Base-by-base conservation (phyloP, 2,329 filamentous ascomycete species). In the Amesomyces nigricolor region DNA sequence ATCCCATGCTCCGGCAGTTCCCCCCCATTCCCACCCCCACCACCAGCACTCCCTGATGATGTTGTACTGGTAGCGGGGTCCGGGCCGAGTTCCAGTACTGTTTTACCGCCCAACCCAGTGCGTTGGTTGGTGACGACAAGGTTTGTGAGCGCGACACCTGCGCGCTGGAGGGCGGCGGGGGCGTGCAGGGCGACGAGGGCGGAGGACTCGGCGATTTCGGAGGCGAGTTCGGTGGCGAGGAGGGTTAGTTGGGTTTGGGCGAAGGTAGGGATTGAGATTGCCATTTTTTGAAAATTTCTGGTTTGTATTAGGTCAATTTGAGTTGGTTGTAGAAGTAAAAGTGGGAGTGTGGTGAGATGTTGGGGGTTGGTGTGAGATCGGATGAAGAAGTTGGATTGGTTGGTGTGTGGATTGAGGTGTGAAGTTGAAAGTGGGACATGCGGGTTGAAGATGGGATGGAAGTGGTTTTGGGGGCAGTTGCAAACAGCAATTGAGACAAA, bases 51-150 rank as follows among this genome's bases (percentile, higher is more conserved):
- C 16, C 49, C 56, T 16, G 54, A 57, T 4, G 72, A 70, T 4
- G 90, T 88, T n/a, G n/a, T n/a, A n/a, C n/a, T n/a, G n/a, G 81
- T 73, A n/a, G 81, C 92, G 0, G 83, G 75, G 14, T 74, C 73
- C 1, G 73, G 70, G 1, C 74, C 75, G 5, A 99, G 82, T 69
- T 96, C 91, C 3, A 96, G 75, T 1, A 99, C 87, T 0, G 89
- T 90, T 61, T 90, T 88, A n/a, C 94, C 94, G 14, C 91, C 94
- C 38, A 96, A 77, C 0, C 94, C 94, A 0, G 94, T 99, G 30
- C 91, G 86, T 67, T 88, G 88, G 16, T 87, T 86, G 10, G 80
- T 76, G 35, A 95, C 75, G 32, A 81, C 74, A 8, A 97, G 81
- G 70, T 91, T 92, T 14, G 84, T 82, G 64, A 94, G 77, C 32